phyloP scores from a whole-genome alignment of 1,284 basidiomycete species.

The Mycena citricolor region DNA sequence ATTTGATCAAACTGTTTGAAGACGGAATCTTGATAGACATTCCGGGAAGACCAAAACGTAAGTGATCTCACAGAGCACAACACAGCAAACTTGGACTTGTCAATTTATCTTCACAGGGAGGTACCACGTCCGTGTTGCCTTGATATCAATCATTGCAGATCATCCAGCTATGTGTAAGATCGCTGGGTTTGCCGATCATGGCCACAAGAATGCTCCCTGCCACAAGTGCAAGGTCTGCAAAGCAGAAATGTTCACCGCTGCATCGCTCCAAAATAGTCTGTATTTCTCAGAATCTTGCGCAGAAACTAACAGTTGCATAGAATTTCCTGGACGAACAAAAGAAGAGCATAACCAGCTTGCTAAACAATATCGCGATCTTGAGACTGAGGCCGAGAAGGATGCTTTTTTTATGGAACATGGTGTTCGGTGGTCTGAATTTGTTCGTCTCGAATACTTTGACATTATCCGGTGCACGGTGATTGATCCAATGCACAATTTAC shows the following conservation, averaged over 20 bases:
- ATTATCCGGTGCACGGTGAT: conserved; percentile 29
- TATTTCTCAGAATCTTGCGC: not conserved
- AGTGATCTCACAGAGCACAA: too few relatives aligned
- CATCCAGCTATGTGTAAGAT: conserved; percentile 35
- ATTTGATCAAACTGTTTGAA: conserved; percentile 32
- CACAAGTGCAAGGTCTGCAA: conserved; percentile 26
- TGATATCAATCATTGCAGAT: conserved; percentile 31
- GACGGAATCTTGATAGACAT: conserved; percentile 28
- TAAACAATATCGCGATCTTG: conserved; percentile 12
- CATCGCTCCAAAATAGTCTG: conserved; percentile 20
- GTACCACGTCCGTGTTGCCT: conserved; percentile 26
- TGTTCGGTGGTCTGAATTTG: conserved; percentile 31
- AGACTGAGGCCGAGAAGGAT: conserved; percentile 16
- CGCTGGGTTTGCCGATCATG: conserved; percentile 31
- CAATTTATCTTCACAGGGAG: conserved; percentile 13
- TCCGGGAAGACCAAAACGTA: conserved; percentile 22
- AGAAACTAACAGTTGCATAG: conserved; percentile 13
- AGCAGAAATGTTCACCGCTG: conserved; percentile 21
- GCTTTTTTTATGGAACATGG: conserved; percentile 26
- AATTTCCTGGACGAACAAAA: conserved; percentile 15
- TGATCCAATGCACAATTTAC: conserved; percentile 36
- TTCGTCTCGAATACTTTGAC: conserved; percentile 33
- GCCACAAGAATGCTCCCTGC: conserved; percentile 26
- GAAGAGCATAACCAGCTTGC: conserved; percentile 19
- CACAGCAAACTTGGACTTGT: not conserved